These are phyloP conservation scores for Neonectria coccinea DNA, from an alignment of 2,329 filamentous ascomycete species.

Conservation along the genomic window DNA sequence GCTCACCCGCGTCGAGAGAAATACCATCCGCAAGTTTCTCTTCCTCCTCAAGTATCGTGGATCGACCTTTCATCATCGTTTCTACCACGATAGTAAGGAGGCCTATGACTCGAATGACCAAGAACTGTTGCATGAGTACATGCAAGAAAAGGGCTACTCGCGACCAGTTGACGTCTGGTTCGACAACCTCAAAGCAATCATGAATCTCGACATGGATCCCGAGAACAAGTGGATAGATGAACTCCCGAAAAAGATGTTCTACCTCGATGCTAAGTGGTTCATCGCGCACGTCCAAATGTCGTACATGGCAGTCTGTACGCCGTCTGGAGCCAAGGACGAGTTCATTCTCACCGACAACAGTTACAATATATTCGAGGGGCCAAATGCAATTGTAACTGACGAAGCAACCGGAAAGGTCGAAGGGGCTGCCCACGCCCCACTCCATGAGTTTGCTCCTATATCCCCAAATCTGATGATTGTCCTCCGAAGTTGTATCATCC, in stretches of 20 bases:
- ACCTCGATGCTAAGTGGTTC: constrained; percentile 1
- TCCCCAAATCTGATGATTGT: constrained; percentile 16
- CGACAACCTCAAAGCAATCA: constrained; percentile 16
- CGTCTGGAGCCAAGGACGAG: background rate
- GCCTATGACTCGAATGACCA: constrained; percentile 44
- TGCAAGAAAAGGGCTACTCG: background rate
- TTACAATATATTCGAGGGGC: constrained; percentile 17
- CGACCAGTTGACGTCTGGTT: constrained; percentile 20
- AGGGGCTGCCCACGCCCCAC: background rate
- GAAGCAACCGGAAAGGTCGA: background rate
- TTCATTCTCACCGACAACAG: constrained; percentile 16
- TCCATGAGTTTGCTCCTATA: constrained; percentile 11
- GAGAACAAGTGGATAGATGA: background rate
- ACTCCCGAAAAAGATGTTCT: constrained; percentile 6
- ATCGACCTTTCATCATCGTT: constrained; percentile 49
- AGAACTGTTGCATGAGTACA: background rate
- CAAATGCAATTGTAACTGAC: background rate
- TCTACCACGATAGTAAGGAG: constrained; percentile 49
- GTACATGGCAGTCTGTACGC: constrained; percentile 16
- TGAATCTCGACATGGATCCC: constrained; percentile 8
- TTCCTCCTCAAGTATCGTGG: constrained; percentile 59
- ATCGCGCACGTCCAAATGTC: background rate
- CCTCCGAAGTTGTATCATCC: background rate
- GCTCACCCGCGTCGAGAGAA: constrained; percentile 47
- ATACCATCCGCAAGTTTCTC: constrained; percentile 57